These are phyloP conservation scores for Lachancea lanzarotensis DNA, from an alignment of 805 yeast species.

Conservation along the genomic window DNA sequence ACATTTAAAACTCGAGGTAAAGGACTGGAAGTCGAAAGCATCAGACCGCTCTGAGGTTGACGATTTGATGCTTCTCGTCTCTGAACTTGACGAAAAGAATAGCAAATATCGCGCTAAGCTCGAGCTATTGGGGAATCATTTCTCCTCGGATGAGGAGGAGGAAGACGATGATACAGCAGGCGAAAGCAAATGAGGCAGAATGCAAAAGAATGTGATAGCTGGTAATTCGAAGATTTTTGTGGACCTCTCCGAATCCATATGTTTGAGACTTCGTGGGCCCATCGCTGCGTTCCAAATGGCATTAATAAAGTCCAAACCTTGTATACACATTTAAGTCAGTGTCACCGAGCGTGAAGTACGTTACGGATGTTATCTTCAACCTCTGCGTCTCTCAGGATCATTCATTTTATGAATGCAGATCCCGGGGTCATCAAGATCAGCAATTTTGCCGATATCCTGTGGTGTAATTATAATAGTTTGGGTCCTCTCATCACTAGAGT, in stretches of 20 bases:
- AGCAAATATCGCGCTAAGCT: conserved; percentile 49
- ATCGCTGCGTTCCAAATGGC: too few species aligned
- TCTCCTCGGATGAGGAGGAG: conserved; percentile 65
- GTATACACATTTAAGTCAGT: too few species aligned
- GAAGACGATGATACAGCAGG: conserved; percentile 47
- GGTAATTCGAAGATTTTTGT: too few species aligned
- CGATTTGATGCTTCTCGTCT: conserved; percentile 67
- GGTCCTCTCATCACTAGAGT: conserved; percentile 46
- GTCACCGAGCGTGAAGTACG: neutral
- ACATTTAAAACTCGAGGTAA: conserved; percentile 7
- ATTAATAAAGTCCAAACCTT: too few species aligned
- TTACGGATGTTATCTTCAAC: conserved; percentile 16
- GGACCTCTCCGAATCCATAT: too few species aligned
- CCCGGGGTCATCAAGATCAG: conserved; percentile 53
- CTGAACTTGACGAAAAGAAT: conserved; percentile 68
- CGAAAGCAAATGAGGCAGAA: neutral
- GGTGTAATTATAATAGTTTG: conserved; percentile 95
- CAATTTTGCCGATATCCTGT: conserved; percentile 64
- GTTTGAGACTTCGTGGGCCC: too few species aligned
- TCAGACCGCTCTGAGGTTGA: conserved; percentile 37
- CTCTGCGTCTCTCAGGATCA: conserved; percentile 35
- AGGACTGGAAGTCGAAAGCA: conserved; percentile 9
- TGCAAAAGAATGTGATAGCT: too few species aligned
- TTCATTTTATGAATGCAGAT: conserved; percentile 60
- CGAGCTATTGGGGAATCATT: conserved; percentile 47